Conservation (phyloP, 1,284 basidiomycete genomes). For the Cutaneotrichosporon spelunceum region DNA sequence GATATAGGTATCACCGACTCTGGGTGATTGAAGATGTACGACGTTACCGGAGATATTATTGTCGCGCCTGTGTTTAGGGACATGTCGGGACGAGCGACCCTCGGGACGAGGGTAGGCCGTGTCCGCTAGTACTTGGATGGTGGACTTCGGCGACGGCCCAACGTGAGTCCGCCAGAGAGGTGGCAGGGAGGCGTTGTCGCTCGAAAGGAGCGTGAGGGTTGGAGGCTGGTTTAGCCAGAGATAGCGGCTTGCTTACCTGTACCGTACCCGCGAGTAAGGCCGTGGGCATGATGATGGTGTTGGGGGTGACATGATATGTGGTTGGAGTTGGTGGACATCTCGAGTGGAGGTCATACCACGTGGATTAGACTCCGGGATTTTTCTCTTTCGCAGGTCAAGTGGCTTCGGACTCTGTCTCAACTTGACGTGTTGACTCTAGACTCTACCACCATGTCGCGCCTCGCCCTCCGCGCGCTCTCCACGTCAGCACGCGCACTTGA, state of each 20-base stretch:
- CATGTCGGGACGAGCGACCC: constrained; percentile 5
- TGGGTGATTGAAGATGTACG: constrained; percentile 78
- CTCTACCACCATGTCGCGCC: constrained; percentile 13
- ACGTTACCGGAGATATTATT: constrained; percentile 59
- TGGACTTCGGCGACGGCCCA: constrained; percentile 63
- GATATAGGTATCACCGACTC: constrained; percentile 65
- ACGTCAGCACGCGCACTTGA: constrained; percentile 15
- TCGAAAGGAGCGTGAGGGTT: constrained; percentile 71
- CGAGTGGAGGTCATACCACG: constrained; percentile 1
- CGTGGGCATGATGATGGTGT: constrained; percentile 14
- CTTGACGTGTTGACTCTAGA: background rate
- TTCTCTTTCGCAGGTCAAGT: constrained; percentile 5
- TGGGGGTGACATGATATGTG: too few species aligned
- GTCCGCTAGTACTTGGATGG: constrained; percentile 65
- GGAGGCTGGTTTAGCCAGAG: constrained; percentile 56
- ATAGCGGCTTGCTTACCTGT: constrained; percentile 23
- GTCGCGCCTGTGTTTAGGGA: constrained; percentile 53
- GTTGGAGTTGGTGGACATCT: background rate
- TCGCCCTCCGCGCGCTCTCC: constrained; percentile 35
- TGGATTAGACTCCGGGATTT: background rate
- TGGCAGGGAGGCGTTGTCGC: constrained; percentile 62
- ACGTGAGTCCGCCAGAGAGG: constrained; percentile 59
- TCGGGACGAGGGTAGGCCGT: constrained; percentile 27
- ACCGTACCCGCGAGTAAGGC: constrained; percentile 29
- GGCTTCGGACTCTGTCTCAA: background rate